These are phyloP conservation scores for Solanum medicagineum DNA, from an alignment of 257 asterid species.

Conservation along the genomic window DNA sequence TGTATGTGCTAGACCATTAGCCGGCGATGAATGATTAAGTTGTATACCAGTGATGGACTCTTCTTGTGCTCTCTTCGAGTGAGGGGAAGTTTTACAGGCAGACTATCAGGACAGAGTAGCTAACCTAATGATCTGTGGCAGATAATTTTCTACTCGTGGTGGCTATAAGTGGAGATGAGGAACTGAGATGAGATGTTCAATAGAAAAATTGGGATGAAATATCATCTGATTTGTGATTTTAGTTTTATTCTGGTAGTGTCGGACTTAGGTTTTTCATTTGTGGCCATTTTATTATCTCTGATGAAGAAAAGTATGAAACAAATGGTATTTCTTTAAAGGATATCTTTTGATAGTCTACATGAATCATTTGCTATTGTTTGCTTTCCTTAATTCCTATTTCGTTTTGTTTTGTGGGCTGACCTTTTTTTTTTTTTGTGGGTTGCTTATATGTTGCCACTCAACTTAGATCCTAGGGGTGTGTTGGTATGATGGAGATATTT, in stretches of 20 bases:
- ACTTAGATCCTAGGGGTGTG: not conserved
- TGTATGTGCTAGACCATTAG: not conserved
- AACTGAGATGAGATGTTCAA: not conserved
- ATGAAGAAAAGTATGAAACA: not conserved
- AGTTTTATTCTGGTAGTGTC: not conserved
- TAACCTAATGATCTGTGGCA: not conserved
- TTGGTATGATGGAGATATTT: not conserved
- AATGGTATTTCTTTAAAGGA: not conserved
- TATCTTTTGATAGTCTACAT: not conserved
- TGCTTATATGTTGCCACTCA: not conserved
- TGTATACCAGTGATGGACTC: not conserved
- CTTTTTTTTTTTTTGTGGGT: not conserved
- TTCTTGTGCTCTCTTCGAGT: not conserved
- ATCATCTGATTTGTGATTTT: not conserved
- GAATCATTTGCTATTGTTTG: not conserved
- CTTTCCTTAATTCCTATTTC: not conserved
- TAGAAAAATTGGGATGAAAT: not conserved
- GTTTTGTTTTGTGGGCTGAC: not conserved
- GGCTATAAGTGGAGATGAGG: not conserved
- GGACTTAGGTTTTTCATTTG: not conserved
- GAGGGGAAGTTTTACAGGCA: not conserved
- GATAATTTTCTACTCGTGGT: not conserved
- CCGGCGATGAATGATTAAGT: not conserved
- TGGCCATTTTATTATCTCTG: not conserved
- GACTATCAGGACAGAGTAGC: not conserved